Evolutionary conservation across 305 asterid species (phyloP).

Genomic region (Plantago coronopus): DNA sequence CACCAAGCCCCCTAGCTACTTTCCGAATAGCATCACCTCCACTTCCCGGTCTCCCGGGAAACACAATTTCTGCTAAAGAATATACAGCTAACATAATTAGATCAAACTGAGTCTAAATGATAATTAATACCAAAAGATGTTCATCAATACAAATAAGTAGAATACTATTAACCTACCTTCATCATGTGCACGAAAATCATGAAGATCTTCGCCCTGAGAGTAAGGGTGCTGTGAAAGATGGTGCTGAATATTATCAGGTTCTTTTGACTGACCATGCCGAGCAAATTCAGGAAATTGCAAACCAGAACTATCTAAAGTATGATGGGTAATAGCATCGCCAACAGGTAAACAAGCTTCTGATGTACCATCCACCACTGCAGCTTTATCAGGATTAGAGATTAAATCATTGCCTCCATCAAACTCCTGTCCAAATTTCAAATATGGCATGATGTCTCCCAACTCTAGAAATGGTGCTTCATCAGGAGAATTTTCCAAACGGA

Average conservation of each 20-base stretch:
- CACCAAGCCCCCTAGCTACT: slow-evolving; percentile 41
- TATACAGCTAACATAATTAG: slow-evolving; percentile 17
- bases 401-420: slow-evolving; percentile 38
- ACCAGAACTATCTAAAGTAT: slow-evolving; percentile 40
- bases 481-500: slow-evolving; percentile 84
- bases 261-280: slow-evolving; percentile 40
- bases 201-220: slow-evolving; percentile 48
- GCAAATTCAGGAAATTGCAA: slow-evolving; percentile 55
- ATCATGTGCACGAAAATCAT: slow-evolving; percentile 52
- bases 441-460: slow-evolving; percentile 91
- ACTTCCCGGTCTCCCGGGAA: slow-evolving; percentile 85
- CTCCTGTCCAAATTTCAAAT: slow-evolving; percentile 50
- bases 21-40: slow-evolving; percentile 51
- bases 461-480: slow-evolving; percentile 66
- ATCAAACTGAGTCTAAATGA: slow-evolving; percentile 14
- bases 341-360: slow-evolving; percentile 38
- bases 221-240: slow-evolving; percentile 41
- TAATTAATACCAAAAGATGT: slow-evolving; percentile 9
- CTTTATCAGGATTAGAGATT: slow-evolving; percentile 42
- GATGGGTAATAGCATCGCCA: slow-evolving; percentile 35
- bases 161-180: slow-evolving; percentile 52
- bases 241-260: slow-evolving; percentile 44
- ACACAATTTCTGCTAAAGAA: slow-evolving; percentile 54
- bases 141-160: too few relatives aligned
- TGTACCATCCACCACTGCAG: slow-evolving; percentile 41